Evolutionary conservation across 345 rosid genomes (phyloP).

Genomic region (Chamaenerion angustifolium): DNA sequence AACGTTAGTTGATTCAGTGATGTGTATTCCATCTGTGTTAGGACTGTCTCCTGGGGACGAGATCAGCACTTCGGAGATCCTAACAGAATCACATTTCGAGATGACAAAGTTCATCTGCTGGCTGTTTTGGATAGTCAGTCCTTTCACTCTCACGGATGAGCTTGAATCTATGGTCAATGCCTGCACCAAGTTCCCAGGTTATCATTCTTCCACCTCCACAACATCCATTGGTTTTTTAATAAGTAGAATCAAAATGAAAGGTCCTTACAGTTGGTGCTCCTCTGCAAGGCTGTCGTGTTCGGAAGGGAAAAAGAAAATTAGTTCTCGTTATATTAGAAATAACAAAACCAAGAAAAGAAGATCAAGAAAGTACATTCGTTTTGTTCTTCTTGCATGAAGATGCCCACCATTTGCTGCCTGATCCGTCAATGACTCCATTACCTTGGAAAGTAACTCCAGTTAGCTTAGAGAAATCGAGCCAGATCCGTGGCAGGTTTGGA

Average conservation of each 20-base stretch:
- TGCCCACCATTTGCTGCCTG: conserved; percentile 99
- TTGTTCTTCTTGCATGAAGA: conserved; percentile 93
- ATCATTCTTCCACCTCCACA: not conserved
- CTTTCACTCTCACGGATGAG: conserved; percentile 54
- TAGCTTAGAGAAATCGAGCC: conserved; percentile 88
- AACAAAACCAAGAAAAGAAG: conserved; percentile 4
- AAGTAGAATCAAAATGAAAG: not conserved
- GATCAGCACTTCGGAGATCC: conserved; percentile 47
- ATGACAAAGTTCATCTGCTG: conserved; percentile 92
- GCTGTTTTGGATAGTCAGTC: conserved; percentile 76
- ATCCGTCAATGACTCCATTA: conserved; percentile 81
- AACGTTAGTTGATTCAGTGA: conserved; percentile 65
- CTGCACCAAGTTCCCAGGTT: conserved; percentile 26
- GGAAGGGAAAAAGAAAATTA: conserved; percentile 8
- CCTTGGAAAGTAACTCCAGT: conserved; percentile 69
- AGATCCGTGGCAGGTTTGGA: conserved; percentile 39
- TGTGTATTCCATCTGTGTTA: conserved; percentile 92
- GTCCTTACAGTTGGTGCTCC: conserved; percentile 72
- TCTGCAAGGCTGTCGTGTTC: conserved; percentile 67
- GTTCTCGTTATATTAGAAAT: not conserved
- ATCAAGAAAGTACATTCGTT: conserved; percentile 38
- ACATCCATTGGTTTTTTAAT: too few relatives aligned
- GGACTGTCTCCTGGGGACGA: conserved; percentile 89
- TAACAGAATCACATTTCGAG: conserved; percentile 46
- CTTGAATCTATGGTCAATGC: conserved; percentile 90